Percentiles rank a stretch among this genome's conserved stretches.
phyloP scores from a whole-genome alignment of 768 basidiomycete species.

The Agrocybe pediades region DNA sequence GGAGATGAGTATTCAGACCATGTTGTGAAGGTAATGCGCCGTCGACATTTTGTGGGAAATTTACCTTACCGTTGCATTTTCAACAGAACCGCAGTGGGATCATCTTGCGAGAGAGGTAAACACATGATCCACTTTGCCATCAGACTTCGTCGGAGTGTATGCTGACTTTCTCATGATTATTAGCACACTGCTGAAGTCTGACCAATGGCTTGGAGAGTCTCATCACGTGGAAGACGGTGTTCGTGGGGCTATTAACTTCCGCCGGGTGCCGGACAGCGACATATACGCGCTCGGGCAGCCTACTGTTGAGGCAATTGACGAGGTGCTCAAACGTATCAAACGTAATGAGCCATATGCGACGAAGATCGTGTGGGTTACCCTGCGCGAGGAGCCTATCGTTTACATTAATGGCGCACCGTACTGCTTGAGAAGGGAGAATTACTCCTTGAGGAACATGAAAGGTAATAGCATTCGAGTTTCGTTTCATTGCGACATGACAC shows the following conservation, averaged over 20 bases:
- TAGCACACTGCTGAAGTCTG: conserved; percentile 88
- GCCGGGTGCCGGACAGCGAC: conserved; percentile 75
- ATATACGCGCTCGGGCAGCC: conserved; percentile 96
- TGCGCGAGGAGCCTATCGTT: conserved; percentile 91
- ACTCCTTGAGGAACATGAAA: conserved; percentile 93
- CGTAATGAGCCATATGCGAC: conserved; percentile 58
- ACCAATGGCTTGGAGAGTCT: conserved; percentile 84
- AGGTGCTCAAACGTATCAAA: conserved; percentile 70
- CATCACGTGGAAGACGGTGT: conserved; percentile 66
- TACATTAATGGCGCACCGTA: conserved; percentile 94
- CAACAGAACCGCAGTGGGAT: conserved; percentile 87
- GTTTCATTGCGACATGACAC: background rate
- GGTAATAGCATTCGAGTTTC: conserved; percentile 37
- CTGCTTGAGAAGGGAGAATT: conserved; percentile 83
- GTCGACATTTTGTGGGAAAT: background rate
- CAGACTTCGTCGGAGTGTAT: background rate
- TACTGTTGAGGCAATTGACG: conserved; percentile 81
- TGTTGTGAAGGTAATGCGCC: conserved; percentile 71
- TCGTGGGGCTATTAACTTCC: conserved; percentile 94
- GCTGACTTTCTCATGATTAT: background rate
- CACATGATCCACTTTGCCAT: conserved; percentile 8
- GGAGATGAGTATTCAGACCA: conserved; percentile 97
- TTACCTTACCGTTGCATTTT: background rate
- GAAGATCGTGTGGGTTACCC: conserved; percentile 84
- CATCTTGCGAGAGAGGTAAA: conserved; percentile 84